These are phyloP conservation scores for Scleroderma bovista DNA, from an alignment of 768 basidiomycete species.

Conservation along the genomic window DNA sequence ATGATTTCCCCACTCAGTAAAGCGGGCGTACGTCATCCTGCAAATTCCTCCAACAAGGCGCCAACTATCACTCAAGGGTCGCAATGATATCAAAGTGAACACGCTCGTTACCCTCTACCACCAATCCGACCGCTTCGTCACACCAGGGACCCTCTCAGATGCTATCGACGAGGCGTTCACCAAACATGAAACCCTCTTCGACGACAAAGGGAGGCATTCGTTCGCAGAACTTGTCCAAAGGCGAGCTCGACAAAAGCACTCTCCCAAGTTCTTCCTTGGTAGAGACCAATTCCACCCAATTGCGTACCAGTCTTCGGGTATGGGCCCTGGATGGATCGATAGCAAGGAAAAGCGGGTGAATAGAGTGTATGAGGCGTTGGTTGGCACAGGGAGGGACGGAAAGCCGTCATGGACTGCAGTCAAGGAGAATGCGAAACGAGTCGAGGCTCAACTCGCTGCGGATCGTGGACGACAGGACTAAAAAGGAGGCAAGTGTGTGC, in stretches of 20 bases:
- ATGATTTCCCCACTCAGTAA: not conserved
- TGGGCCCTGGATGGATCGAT: constrained; percentile 29
- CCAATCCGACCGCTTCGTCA: constrained; percentile 65
- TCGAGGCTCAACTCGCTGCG: constrained; percentile 13
- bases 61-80: constrained; percentile 16
- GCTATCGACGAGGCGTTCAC: constrained; percentile 63
- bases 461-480: constrained; percentile 6
- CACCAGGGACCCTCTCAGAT: constrained; percentile 57
- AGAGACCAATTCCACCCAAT: constrained; percentile 13
- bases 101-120: constrained; percentile 77
- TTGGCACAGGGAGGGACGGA: constrained; percentile 27
- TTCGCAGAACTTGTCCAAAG: constrained; percentile 11
- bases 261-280: constrained; percentile 25
- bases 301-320: constrained; percentile 11
- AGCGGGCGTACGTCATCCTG: not conserved
- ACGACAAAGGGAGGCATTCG: constrained; percentile 12
- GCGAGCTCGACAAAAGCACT: constrained; percentile 5
- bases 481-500: not conserved
- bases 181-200: constrained; percentile 10
- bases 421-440: constrained; percentile 22
- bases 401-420: constrained; percentile 28
- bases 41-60: constrained; percentile 8
- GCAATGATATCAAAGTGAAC: constrained; percentile 43
- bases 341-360: constrained; percentile 20
- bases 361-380: constrained; percentile 19